phyloP scores from a whole-genome alignment of 139 green algal species.

The Chlamydomonas incerta region DNA sequence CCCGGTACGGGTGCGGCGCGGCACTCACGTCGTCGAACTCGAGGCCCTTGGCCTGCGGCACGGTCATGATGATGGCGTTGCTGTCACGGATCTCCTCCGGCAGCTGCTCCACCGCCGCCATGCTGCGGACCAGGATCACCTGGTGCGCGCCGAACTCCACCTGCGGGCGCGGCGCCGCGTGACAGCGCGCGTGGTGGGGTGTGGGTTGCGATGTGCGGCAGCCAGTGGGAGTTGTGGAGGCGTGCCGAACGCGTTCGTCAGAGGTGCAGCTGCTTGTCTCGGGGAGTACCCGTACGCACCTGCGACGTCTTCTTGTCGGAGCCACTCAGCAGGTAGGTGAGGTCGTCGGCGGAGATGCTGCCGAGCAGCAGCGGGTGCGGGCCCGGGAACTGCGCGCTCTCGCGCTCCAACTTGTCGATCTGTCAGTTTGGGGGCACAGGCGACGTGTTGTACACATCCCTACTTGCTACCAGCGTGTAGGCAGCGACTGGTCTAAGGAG shows the following conservation, averaged over 20 bases:
- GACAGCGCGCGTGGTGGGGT: too few species aligned
- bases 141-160: constrained; percentile 88
- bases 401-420: constrained; percentile 66
- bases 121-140: constrained; percentile 77
- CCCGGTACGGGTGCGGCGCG: too few species aligned
- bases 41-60: constrained; percentile 78
- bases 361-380: constrained; percentile 68
- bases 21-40: constrained; percentile 78
- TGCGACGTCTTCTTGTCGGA: constrained; percentile 46
- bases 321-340: constrained; percentile 69
- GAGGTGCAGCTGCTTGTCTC: too few species aligned
- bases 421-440: too few species aligned
- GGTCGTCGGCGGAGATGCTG: constrained; percentile 55
- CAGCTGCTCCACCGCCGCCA: constrained; percentile 55
- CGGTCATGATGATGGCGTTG: constrained; percentile 78
- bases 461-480: too few species aligned
- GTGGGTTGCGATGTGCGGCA: too few species aligned
- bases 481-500: too few species aligned
- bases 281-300: too few species aligned
- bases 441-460: too few species aligned
- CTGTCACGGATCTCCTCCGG: constrained; percentile 58
- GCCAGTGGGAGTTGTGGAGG: too few species aligned
- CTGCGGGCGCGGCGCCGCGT: constrained; percentile 35
- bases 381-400: constrained; percentile 76
- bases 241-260: too few species aligned